A percentile compares a stretch with the other conserved stretches of the same genome.
phyloP scores from a whole-genome alignment of 352 stramenopile genomes.

The Pythium oligandrum region DNA sequence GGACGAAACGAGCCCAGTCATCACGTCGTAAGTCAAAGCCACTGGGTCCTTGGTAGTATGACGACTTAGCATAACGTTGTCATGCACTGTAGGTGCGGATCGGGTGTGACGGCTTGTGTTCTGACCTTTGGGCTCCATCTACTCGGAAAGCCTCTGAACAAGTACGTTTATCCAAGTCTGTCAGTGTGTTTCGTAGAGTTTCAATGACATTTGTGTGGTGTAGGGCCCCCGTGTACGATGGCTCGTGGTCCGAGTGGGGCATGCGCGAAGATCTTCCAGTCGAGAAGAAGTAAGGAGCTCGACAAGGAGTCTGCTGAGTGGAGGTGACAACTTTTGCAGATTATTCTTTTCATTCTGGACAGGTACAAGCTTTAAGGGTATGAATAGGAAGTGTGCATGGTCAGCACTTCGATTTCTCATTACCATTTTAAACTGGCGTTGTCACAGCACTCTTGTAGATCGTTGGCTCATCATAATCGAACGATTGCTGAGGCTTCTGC shows the following conservation, averaged over 20 bases:
- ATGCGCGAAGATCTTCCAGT: slow-evolving; percentile 53
- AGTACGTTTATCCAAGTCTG: slow-evolving; percentile 21
- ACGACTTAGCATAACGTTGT: too few species aligned
- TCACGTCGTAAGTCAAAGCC: slow-evolving; percentile 46
- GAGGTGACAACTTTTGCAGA: too few species aligned
- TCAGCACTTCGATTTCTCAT: too few species aligned
- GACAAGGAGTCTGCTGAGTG: neutral
- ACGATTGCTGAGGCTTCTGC: neutral
- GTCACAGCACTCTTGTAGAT: slow-evolving; percentile 15
- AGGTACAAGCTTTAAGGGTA: too few species aligned
- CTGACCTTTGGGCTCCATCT: slow-evolving; percentile 67
- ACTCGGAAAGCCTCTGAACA: slow-evolving; percentile 57
- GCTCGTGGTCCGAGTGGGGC: slow-evolving; percentile 87
- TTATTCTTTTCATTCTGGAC: too few species aligned
- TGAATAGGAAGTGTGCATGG: too few species aligned
- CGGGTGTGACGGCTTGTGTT: slow-evolving; percentile 60
- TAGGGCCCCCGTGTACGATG: slow-evolving; percentile 84
- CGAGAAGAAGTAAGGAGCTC: slow-evolving; percentile 20
- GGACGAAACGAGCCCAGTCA: slow-evolving; percentile 50
- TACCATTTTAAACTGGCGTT: slow-evolving; percentile 13
- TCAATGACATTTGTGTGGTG: neutral
- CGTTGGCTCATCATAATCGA: neutral
- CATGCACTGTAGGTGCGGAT: slow-evolving; percentile 49
- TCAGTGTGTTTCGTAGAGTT: slow-evolving; percentile 5
- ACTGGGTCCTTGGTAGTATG: too few species aligned